These are phyloP conservation scores for Cytospora chrysosperma DNA, from an alignment of 2,329 filamentous ascomycete species.

Conservation along the genomic window DNA sequence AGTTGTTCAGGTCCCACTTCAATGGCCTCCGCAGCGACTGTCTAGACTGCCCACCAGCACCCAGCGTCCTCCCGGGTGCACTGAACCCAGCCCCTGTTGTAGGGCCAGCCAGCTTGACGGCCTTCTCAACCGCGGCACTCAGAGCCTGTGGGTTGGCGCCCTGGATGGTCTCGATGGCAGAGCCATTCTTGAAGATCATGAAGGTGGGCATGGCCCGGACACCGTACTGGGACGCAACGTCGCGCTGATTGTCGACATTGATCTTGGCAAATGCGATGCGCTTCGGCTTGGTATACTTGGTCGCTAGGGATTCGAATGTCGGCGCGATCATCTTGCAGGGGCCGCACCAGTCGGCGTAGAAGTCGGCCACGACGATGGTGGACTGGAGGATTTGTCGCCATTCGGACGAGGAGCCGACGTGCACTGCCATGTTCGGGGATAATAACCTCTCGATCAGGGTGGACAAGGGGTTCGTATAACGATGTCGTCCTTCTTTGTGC, in stretches of 20 bases:
- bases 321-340: slow-evolving; percentile 93
- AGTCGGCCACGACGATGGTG: slow-evolving; percentile 82
- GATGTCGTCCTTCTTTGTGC: too few relatives aligned
- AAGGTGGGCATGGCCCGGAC: slow-evolving; percentile 94
- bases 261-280: slow-evolving; percentile 89
- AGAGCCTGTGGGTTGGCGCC: slow-evolving; percentile 80
- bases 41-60: slow-evolving; percentile 35
- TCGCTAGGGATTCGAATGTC: slow-evolving; percentile 79
- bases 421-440: slow-evolving; percentile 44
- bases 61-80: slow-evolving; percentile 57
- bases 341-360: slow-evolving; percentile 94
- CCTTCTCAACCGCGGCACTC: slow-evolving; percentile 72
- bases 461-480: background rate
- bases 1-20: slow-evolving; percentile 38
- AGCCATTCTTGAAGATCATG: slow-evolving; percentile 78
- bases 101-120: slow-evolving; percentile 52
- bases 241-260: slow-evolving; percentile 80
- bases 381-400: slow-evolving; percentile 71
- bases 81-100: slow-evolving; percentile 49
- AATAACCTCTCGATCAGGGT: background rate
- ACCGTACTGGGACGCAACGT: slow-evolving; percentile 73
- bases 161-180: slow-evolving; percentile 70
- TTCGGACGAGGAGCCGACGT: slow-evolving; percentile 65
- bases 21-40: slow-evolving; percentile 28
- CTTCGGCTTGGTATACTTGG: slow-evolving; percentile 75